Conservation (phyloP, 2,329 filamentous ascomycete genomes). For the Colletotrichum neosansevieriae region DNA sequence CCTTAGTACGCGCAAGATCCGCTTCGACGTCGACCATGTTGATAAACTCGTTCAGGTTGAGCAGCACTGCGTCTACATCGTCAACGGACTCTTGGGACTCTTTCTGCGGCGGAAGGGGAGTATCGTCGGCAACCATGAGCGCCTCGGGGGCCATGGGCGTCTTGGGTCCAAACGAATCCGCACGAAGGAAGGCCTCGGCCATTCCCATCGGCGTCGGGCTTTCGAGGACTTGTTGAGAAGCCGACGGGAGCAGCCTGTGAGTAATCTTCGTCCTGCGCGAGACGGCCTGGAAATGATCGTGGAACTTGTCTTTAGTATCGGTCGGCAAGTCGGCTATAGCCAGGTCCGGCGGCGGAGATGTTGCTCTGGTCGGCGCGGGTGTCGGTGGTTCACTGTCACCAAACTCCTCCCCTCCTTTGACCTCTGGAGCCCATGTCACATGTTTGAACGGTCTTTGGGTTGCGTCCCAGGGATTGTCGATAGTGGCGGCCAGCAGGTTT, state of each 20-base stretch:
- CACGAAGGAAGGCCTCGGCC: conserved; percentile 62
- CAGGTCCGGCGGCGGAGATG: conserved; percentile 59
- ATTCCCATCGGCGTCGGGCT: conserved; percentile 60
- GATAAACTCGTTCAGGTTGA: conserved; percentile 60
- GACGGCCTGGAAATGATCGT: conserved; percentile 61
- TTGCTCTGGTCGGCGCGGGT: conserved; percentile 7
- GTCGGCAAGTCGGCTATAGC: conserved; percentile 50
- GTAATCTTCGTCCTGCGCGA: conserved; percentile 50
- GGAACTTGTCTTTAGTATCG: conserved; percentile 54
- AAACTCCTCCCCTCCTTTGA: conserved; percentile 42
- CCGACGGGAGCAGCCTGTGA: conserved; percentile 54
- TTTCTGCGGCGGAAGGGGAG: conserved; percentile 14
- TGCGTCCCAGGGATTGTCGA: conserved; percentile 50
- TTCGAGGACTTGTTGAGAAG: conserved; percentile 54
- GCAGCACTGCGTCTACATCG: conserved; percentile 59
- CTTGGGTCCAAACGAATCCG: conserved; percentile 48
- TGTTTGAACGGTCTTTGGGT: conserved; percentile 44
- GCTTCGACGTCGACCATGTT: conserved; percentile 53
- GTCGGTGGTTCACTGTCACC: conserved; percentile 30
- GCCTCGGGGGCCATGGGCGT: conserved; percentile 18
- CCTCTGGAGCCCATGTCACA: conserved; percentile 54
- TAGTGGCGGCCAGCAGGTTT: conserved; percentile 50
- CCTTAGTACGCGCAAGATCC: conserved; percentile 41
- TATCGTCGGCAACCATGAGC: conserved; percentile 26
- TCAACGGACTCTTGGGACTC: conserved; percentile 47